Base-by-base conservation (phyloP, 176 grass and related monocot species). In the Paspalum notatum region DNA sequence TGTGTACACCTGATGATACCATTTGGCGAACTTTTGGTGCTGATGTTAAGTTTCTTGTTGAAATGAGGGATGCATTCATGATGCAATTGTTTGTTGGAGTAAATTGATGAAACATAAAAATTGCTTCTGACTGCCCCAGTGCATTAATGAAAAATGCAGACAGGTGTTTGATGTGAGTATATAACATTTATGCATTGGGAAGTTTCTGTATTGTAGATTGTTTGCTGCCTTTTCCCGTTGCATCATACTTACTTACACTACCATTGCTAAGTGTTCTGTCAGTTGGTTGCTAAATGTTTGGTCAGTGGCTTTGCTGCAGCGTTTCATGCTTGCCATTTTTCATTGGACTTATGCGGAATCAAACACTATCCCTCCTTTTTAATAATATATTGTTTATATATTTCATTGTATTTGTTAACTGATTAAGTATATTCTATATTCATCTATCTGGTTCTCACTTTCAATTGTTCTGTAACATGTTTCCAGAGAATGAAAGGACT, bases 401-500 rank as follows among this genome's bases (percentile, higher is more conserved):
- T 8, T 49, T 66, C 41, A 57, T 48, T 80, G 63, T 56, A 6
- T 50, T 71, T 71, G 1, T 79, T 8, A 75, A 79, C 12, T n/a
- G 10, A 37, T 12, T 16, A 13, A 64, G 43, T 83, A 71, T 62
- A 15, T 44, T 22, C 53, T 83, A 71, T 62, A 6, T 51, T 13
- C 40, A 24, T 68, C 9, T 43, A 42, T 78, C 42, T 22, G 59
- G 17, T 10, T 73, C 22, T 66, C 56, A 81, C 17, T 82, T 85
- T 47, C 32, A 81, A 48, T 1, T 72, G 48, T 83, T 79, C 16
- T 73, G 24, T 83, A 77, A 77, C 55, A 75, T 85, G 44, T 83
- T 88, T 62, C 62, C 85, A 97, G 94, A 94, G 94, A 89, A 55
- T 66, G 75, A 90, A 87, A 84, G 94, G 94, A 51, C 85, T 94